Percentiles rank a stretch among this genome's conserved stretches.
Conservation (phyloP, 2,329 filamentous ascomycete species). For the Teratosphaeria pseudoeucalypti region DNA sequence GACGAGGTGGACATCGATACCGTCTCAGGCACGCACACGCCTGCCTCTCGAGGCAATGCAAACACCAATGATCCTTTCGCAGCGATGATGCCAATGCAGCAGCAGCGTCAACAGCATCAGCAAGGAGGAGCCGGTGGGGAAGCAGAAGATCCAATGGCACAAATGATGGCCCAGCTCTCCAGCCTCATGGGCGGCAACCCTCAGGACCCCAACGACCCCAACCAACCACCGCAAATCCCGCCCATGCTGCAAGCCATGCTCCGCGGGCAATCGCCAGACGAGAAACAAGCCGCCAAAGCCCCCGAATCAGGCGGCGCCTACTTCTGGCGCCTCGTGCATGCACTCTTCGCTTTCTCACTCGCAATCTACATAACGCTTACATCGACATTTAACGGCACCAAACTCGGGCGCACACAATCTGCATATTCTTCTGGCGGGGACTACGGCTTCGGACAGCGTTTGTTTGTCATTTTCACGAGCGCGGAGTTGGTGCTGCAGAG, state of each 20-base stretch:
- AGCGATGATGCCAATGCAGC: slow-evolving; percentile 22
- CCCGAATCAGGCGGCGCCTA: slow-evolving; percentile 34
- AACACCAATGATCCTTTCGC: slow-evolving; percentile 15
- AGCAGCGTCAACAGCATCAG: slow-evolving; percentile 10
- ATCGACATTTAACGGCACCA: slow-evolving; percentile 54
- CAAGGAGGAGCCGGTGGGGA: slow-evolving; percentile 11
- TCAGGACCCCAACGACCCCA: slow-evolving; percentile 25
- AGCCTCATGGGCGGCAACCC: slow-evolving; percentile 29
- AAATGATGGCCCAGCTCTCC: slow-evolving; percentile 68
- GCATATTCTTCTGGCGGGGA: slow-evolving; percentile 34
- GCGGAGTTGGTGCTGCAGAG: slow-evolving; percentile 64
- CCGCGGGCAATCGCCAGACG: slow-evolving; percentile 21
- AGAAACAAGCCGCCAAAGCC: slow-evolving; percentile 25
- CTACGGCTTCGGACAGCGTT: slow-evolving; percentile 38
- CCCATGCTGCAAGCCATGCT: slow-evolving; percentile 37
- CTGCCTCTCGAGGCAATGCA: slow-evolving; percentile 5
- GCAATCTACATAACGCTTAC: slow-evolving; percentile 60
- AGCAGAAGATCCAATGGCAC: slow-evolving; percentile 52
- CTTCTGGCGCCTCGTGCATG: slow-evolving; percentile 65
- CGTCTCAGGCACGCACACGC: slow-evolving; percentile 12
- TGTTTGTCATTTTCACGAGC: slow-evolving; percentile 75
- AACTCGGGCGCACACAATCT: slow-evolving; percentile 41
- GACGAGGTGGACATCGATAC: slow-evolving; percentile 72
- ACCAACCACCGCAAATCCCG: slow-evolving; percentile 33
- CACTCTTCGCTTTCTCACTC: slow-evolving; percentile 58